Percentiles rank a stretch among this genome's conserved stretches.
These are phyloP conservation scores for Cynanchum wilfordii DNA, from an alignment of 257 asterid genomes.

Conservation along the genomic window DNA sequence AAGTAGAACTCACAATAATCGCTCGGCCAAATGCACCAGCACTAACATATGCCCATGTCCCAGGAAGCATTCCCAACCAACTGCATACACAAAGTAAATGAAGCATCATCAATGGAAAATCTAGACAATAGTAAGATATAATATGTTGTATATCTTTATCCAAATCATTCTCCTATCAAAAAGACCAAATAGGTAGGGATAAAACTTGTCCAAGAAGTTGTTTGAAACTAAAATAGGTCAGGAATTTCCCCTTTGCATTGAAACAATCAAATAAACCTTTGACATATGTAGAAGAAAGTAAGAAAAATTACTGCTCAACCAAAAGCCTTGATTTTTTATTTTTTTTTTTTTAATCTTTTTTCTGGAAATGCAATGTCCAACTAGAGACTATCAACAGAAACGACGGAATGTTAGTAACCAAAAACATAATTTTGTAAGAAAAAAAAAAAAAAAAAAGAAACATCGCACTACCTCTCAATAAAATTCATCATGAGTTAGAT, in stretches of 20 bases:
- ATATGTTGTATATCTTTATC: background rate
- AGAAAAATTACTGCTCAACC: background rate
- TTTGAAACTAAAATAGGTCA: background rate
- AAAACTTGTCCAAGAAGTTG: background rate
- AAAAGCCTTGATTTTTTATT: background rate
- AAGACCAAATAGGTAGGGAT: background rate
- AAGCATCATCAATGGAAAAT: constrained; percentile 5
- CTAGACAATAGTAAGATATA: background rate
- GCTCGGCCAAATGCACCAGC: constrained; percentile 99
- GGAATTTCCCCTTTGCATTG: background rate
- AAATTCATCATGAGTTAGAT: too few species aligned
- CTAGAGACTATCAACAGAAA: background rate
- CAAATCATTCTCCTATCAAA: background rate
- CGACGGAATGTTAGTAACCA: background rate
- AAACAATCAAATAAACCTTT: background rate
- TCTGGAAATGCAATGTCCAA: background rate
- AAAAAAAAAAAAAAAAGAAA: background rate
- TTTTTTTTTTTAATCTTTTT: too few species aligned
- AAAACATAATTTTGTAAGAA: background rate
- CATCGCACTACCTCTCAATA: background rate
- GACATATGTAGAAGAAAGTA: background rate
- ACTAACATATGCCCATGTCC: constrained; percentile 96
- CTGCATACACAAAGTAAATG: constrained; percentile 35
- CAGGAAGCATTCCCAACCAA: constrained; percentile 99
- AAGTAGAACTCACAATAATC: constrained; percentile 61